Base-by-base conservation (phyloP, 2,329 filamentous ascomycete genomes). In the Xylaria sp. region DNA sequence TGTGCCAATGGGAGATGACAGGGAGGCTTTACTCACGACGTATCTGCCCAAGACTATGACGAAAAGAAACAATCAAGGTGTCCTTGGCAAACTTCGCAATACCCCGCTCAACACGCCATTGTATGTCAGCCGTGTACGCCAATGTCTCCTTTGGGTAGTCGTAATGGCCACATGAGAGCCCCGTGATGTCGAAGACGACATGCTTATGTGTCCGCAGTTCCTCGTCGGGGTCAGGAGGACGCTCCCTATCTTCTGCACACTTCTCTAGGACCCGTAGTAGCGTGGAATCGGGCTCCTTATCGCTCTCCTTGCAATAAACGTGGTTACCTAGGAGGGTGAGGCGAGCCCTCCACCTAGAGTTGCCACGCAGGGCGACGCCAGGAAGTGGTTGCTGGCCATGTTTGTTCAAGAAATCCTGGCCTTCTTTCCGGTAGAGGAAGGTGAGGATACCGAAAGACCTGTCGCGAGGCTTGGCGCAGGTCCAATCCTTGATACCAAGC, bases 121-220 rank as follows among this genome's bases (percentile, higher is more conserved):
- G 77, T 67, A 75, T 76, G 66, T 84, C 87, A 75, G 82, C 72
- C 2, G 83, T 76, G 67, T 86, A 89, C 0, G 78, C 77, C 7
- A 88, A 77, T 2, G 52, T 23, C 5, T 72, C 69, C 0, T 76
- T 63, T 1, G 74, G 60, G 61, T 85, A 88, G 8, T 82, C 76
- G 70, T 85, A 85, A 54, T 85, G 82, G 1, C 88, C 87, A 63
- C 85, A 87, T 8, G 79, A 80, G 37, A 87, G 60, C 41, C 41
- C 72, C 34, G 23, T 20, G 8, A 63, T 63, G 1, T 67, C 63
- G 48, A 79, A 79, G 46, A 65, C 25, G 12, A 77, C 72, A 39
- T 66, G 63, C 7, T 67, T 73, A 8, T 69, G 66, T 4, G 59
- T 67, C 23, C 70, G 46, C 2, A 63, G 25, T 6, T 73, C 44